Evolutionary conservation across 2,329 filamentous ascomycete genomes (phyloP), one percentile per base, ranked within the genome.

Genomic region (Colletotrichum ledebouriae): DNA sequence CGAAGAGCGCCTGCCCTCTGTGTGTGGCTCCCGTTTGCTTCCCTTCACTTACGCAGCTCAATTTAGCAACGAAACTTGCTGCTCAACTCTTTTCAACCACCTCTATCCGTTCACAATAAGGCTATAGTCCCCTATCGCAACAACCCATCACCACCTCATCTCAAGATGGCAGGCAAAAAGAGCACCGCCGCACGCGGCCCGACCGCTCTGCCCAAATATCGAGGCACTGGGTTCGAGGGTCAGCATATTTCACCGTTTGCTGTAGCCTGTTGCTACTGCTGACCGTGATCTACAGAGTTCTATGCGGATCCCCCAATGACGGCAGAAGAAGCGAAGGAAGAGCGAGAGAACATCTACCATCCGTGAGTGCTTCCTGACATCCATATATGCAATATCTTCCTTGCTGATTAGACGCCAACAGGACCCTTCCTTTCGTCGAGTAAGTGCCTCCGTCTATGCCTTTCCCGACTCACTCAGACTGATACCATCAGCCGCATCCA

Each of bases 241-340:
- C 73, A 56, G 73, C 75, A 10, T 29, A 6, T 39, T 39, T 15
- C 37, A 12, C 37, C 11, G 37, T 39, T 39, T 20, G 34, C 63
- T 33, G 61, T 47, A 33, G 56, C 61, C 17, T 11, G 72, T 65
- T 73, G 62, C 57, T 53, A 52, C 29, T 13, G 59, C 67, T 59
- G 9, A 66, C 34, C 13, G 7, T 29, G 29, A 3, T 34, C n/a
- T 49, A 9, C 64, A 87, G 90, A 94, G 70, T 93, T 89, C 77
- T 96, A 88, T 76, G 89, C 92, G 12, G 95, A 98, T 77, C 85
- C 90, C 1, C 94, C 94, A 0, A 80, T 97, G 69, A 94, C 91
- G 0, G 89, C 90, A 0, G 84, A 84, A 0, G 90, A 97, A 75
- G 85, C 87, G 56, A 79, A 85, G 3, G 85, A 91, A 58, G 92